A percentile compares a stretch with the other conserved stretches of the same genome.
Conservation (phyloP, 148 eudicot genomes). For the Fagopyrum tataricum region DNA sequence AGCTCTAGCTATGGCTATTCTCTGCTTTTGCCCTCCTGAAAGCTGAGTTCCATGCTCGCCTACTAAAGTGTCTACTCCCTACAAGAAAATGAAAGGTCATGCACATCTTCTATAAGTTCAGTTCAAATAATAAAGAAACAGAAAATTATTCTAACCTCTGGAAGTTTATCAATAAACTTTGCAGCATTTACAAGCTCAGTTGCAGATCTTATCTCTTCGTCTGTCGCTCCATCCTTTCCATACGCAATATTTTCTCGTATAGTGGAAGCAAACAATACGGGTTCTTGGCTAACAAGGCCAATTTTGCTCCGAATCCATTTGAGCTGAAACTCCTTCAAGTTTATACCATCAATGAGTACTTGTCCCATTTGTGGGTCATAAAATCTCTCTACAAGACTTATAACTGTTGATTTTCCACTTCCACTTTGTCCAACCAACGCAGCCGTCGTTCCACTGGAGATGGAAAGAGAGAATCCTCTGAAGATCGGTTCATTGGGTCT, state of each 20-base stretch:
- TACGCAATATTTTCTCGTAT: constrained; percentile 58
- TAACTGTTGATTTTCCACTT: constrained; percentile 63
- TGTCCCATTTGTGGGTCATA: constrained; percentile 61
- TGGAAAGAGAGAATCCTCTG: constrained; percentile 38
- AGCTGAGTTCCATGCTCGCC: constrained; percentile 80
- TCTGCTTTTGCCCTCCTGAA: constrained; percentile 85
- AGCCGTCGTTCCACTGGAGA: constrained; percentile 47
- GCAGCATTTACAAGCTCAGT: constrained; percentile 59
- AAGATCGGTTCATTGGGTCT: constrained; percentile 49
- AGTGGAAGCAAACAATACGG: constrained; percentile 43
- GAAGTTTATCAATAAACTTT: constrained; percentile 49
- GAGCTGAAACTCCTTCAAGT: constrained; percentile 49
- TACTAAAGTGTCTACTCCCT: constrained; percentile 75
- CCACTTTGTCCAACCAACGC: constrained; percentile 75
- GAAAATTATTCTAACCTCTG: constrained; percentile 31
- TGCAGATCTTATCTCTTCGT: constrained; percentile 46
- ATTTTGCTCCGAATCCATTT: constrained; percentile 58
- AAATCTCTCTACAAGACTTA: constrained; percentile 58
- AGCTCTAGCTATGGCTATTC: constrained; percentile 82
- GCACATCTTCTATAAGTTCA: too few relatives aligned
- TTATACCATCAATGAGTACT: constrained; percentile 54
- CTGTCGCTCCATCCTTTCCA: constrained; percentile 47
- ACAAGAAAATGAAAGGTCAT: neutral
- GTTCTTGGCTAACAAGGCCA: constrained; percentile 68
- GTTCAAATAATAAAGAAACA: neutral